These are phyloP conservation scores for Hordeum vulgare DNA, from an alignment of 176 grass and related monocot species.

Conservation along the genomic window MorexV3_pseudomolecules_assembly NC_058520.1:12044902-12045401, in stretches of 20 bases:
- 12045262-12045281: not conserved
- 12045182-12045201: not conserved
- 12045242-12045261: not conserved
- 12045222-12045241: not conserved
- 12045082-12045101: not conserved
- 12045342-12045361: not conserved
- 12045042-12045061: constrained; percentile 66
- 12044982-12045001: constrained; percentile 62
- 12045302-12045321: not conserved
- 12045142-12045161: not conserved
- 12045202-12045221: constrained; percentile 14
- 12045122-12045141: not conserved
- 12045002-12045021: constrained; percentile 66
- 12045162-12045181: not conserved
- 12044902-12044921: constrained; percentile 36
- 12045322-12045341: not conserved
- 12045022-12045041: constrained; percentile 64
- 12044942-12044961: not conserved
- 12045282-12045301: not conserved
- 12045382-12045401: not conserved
- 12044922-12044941: not conserved
- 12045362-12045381: constrained; percentile 6
- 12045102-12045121: not conserved
- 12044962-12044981: constrained; percentile 30
- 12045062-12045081: constrained; percentile 43